These are phyloP conservation scores for Colletotrichum costaricense DNA, from an alignment of 2,329 filamentous ascomycete species.

Conservation along the genomic window DNA sequence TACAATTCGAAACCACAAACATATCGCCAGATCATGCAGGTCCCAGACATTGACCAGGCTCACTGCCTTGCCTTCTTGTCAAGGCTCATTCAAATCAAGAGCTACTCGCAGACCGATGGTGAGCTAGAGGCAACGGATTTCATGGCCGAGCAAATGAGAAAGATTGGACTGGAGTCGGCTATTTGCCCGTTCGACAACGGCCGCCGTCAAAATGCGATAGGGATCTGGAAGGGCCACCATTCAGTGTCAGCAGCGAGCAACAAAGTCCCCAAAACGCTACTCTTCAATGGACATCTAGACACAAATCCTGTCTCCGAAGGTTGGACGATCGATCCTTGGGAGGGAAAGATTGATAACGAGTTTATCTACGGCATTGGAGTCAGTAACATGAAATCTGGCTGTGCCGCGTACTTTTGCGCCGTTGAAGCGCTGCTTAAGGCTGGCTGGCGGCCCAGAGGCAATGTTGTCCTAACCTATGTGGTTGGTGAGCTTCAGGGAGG, in stretches of 20 bases:
- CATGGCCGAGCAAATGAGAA: constrained; percentile 39
- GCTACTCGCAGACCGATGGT: constrained; percentile 43
- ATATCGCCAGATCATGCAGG: constrained; percentile 29
- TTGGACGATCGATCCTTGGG: constrained; percentile 2
- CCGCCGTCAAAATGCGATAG: no score
- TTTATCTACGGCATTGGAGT: constrained; percentile 45
- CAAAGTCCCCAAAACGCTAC: no score
- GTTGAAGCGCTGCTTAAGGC: constrained; percentile 38
- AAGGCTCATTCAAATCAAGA: constrained; percentile 42
- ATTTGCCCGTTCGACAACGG: no score
- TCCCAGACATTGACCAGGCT: constrained; percentile 39
- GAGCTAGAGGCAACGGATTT: constrained; percentile 39
- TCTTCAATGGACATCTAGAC: no score
- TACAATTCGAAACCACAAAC: no score
- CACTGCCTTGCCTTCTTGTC: constrained; percentile 40
- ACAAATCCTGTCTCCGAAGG: no score
- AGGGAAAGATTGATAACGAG: constrained; percentile 42
- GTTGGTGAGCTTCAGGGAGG: no score
- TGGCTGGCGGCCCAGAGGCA: constrained; percentile 36
- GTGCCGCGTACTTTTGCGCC: constrained; percentile 43
- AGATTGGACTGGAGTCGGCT: constrained; percentile 38
- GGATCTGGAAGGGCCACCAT: no score
- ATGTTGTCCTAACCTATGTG: no score
- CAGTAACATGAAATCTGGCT: constrained; percentile 45
- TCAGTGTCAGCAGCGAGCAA: no score